Percentiles rank a stretch among this genome's conserved stretches.
phyloP scores from a whole-genome alignment of 331 rosid genomes.

The Quercus phellos region DNA sequence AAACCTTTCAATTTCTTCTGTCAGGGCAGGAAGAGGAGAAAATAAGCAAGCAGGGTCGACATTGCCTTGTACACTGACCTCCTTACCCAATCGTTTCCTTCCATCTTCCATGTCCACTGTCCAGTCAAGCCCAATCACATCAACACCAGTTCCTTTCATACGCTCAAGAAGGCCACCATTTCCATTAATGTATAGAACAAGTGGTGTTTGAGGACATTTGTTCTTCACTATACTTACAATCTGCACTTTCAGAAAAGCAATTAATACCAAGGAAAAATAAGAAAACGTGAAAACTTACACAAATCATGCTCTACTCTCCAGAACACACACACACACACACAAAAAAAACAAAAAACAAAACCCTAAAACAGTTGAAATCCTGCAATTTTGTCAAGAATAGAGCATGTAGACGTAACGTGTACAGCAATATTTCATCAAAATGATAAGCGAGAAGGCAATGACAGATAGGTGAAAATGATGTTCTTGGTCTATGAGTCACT shows the following conservation, averaged over 20 bases:
- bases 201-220: slow-evolving; percentile 70
- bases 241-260: slow-evolving; percentile 43
- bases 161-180: slow-evolving; percentile 97
- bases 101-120: slow-evolving; percentile 97
- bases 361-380: neutral
- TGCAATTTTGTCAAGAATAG: neutral
- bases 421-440: neutral
- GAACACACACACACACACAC: no score
- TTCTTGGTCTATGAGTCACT: neutral
- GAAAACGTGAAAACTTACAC: neutral
- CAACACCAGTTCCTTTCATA: slow-evolving; percentile 82
- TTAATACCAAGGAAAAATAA: slow-evolving; percentile 2
- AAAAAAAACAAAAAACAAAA: neutral
- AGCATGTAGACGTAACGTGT: neutral
- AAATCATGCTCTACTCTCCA: neutral
- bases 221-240: slow-evolving; percentile 61
- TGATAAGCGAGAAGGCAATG: neutral
- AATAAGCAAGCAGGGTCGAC: slow-evolving; percentile 92
- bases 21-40: slow-evolving; percentile 72
- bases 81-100: slow-evolving; percentile 75
- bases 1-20: slow-evolving; percentile 91
- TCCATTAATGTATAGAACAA: slow-evolving; percentile 92
- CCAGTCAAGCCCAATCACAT: slow-evolving; percentile 96
- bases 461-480: neutral
- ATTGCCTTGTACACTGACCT: slow-evolving; percentile 81